Evolutionary conservation across 2,329 filamentous ascomycete species (phyloP).

Genomic region (Pseudogymnoascus sp.): DNA sequence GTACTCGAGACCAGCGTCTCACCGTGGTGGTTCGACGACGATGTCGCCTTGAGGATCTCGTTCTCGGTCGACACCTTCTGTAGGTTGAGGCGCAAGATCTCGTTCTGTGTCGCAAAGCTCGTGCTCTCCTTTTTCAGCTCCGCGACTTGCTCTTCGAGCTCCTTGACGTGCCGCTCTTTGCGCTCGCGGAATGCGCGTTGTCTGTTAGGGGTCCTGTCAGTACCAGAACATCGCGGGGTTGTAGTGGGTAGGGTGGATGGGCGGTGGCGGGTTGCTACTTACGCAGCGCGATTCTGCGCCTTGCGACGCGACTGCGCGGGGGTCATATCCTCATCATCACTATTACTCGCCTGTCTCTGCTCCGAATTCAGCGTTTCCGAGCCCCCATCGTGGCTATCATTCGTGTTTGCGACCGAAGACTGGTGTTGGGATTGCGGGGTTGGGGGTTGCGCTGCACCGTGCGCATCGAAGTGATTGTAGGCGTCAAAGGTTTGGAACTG

Average conservation of each 20-base stretch:
- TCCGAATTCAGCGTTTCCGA: conserved; percentile 16
- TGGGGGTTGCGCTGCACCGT: conserved; percentile 18
- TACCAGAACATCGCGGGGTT: background rate
- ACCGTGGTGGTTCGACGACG: conserved; percentile 38
- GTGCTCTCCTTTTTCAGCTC: conserved; percentile 67
- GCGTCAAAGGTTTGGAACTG: conserved; percentile 26
- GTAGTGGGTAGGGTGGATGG: background rate
- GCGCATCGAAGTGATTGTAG: conserved; percentile 21
- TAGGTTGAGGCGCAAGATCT: conserved; percentile 74
- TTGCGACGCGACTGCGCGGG: conserved; percentile 54
- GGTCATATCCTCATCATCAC: conserved; percentile 41
- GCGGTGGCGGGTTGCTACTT: conserved; percentile 31
- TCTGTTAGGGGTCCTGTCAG: conserved; percentile 37
- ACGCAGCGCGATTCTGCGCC: conserved; percentile 67
- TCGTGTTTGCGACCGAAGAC: conserved; percentile 13
- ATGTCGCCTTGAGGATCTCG: conserved; percentile 80
- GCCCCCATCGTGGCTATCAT: background rate
- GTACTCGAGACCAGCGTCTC: conserved; percentile 39
- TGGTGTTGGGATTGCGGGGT: conserved; percentile 25
- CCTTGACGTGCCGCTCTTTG: conserved; percentile 89
- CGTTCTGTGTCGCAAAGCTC: conserved; percentile 71
- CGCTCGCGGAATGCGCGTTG: conserved; percentile 94
- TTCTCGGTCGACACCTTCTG: conserved; percentile 84
- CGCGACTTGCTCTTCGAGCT: conserved; percentile 79
- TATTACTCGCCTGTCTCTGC: conserved; percentile 30